These are phyloP conservation scores for Crepidotus variabilis DNA, from an alignment of 768 basidiomycete species.

Conservation along the genomic window DNA sequence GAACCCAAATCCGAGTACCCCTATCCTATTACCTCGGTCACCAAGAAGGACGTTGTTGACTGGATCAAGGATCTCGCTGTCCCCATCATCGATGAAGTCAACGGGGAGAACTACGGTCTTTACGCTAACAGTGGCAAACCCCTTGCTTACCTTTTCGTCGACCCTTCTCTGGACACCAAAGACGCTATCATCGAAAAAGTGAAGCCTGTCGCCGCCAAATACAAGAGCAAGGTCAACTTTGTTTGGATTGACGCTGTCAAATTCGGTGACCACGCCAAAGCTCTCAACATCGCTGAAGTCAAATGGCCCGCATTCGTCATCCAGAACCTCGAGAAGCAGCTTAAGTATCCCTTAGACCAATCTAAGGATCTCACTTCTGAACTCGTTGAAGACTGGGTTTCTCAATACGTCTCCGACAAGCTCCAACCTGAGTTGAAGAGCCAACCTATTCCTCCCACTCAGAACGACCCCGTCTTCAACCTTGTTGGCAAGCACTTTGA, in stretches of 20 bases:
- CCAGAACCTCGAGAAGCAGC: slow-evolving; percentile 78
- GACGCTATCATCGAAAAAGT: slow-evolving; percentile 64
- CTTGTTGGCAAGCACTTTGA: slow-evolving; percentile 92
- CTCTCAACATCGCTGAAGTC: slow-evolving; percentile 79
- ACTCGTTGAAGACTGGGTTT: slow-evolving; percentile 55
- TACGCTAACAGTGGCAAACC: slow-evolving; percentile 85
- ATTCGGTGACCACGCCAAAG: slow-evolving; percentile 94
- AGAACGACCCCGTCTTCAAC: slow-evolving; percentile 78
- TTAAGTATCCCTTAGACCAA: slow-evolving; percentile 88
- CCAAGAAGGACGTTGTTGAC: slow-evolving; percentile 57
- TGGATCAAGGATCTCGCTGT: slow-evolving; percentile 85
- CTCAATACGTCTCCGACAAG: slow-evolving; percentile 65
- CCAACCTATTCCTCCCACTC: slow-evolving; percentile 76
- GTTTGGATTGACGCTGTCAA: slow-evolving; percentile 97
- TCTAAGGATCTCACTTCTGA: slow-evolving; percentile 54
- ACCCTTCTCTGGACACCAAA: slow-evolving; percentile 66
- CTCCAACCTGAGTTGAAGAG: slow-evolving; percentile 86
- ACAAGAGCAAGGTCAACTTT: slow-evolving; percentile 90
- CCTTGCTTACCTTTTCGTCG: slow-evolving; percentile 92
- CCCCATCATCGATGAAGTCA: slow-evolving; percentile 89
- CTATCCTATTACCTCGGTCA: slow-evolving; percentile 53
- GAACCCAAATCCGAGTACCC: slow-evolving; percentile 73
- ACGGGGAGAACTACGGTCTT: slow-evolving; percentile 84
- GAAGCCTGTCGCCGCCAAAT: slow-evolving; percentile 73
- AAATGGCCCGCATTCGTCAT: slow-evolving; percentile 95